A percentile compares a stretch with the other conserved stretches of the same genome.
Evolutionary conservation across 768 basidiomycete species (phyloP).

Genomic region (Mrakia blollopis): DNA sequence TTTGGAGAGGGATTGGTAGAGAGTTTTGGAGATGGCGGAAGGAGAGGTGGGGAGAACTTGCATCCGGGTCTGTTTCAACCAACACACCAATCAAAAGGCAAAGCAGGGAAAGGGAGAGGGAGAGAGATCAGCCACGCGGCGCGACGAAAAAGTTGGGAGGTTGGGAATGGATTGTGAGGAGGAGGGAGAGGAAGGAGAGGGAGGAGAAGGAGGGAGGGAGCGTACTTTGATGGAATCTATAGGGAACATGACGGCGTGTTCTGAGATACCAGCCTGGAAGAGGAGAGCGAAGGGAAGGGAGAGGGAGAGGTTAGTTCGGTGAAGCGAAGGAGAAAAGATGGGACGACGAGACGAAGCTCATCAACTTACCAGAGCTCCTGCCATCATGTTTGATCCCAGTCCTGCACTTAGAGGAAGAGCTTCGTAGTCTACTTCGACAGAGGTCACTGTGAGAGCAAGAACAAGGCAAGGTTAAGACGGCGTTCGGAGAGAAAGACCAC

Average conservation of each 20-base stretch:
- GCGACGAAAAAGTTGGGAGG: background rate
- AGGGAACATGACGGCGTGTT: constrained; percentile 98
- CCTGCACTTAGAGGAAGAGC: constrained; percentile 69
- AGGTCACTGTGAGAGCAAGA: background rate
- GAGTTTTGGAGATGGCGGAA: constrained; percentile 25
- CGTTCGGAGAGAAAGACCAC: background rate
- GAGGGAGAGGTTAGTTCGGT: background rate
- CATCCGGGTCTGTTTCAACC: constrained; percentile 78
- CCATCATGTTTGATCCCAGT: constrained; percentile 89
- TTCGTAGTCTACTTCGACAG: constrained; percentile 59
- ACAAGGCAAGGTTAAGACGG: background rate
- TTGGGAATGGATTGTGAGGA: background rate
- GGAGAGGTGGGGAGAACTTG: constrained; percentile 78
- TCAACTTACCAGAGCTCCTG: constrained; percentile 85
- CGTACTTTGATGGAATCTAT: constrained; percentile 95
- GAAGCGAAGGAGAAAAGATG: background rate
- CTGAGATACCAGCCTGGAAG: constrained; percentile 88
- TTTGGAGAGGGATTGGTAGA: constrained; percentile 25
- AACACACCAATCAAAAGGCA: too few species aligned
- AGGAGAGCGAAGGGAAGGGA: background rate
- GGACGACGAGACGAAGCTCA: constrained; percentile 49
- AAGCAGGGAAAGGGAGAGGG: background rate
- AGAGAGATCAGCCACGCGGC: constrained; percentile 7
- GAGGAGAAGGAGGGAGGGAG: constrained; percentile 21
- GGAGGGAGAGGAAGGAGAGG: background rate